A percentile compares a stretch with the other conserved stretches of the same genome.
These are phyloP conservation scores for Heritiera fomes DNA, from an alignment of 345 rosid genomes.

Conservation along the genomic window DNA sequence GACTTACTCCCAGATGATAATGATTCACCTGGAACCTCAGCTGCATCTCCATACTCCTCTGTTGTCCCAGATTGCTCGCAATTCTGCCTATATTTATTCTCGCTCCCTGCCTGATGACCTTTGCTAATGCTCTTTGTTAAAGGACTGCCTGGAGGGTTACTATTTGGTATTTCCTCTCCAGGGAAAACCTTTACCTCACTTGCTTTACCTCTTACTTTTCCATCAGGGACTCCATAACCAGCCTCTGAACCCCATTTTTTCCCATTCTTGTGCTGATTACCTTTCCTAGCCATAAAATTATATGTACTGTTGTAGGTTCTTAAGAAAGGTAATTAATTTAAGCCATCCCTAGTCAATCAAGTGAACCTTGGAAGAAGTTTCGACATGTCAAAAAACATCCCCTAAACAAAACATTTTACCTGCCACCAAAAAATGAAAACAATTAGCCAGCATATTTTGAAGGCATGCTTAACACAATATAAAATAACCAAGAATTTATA, in stretches of 20 bases:
- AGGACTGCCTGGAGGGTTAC: conserved; percentile 41
- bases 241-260: conserved; percentile 54
- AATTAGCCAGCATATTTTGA: not conserved
- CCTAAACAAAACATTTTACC: conserved; percentile 23
- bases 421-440: conserved; percentile 24
- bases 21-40: conserved; percentile 32
- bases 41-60: conserved; percentile 40
- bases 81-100: conserved; percentile 30
- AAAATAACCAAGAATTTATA: not conserved
- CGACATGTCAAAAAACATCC: not conserved
- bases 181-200: conserved; percentile 43
- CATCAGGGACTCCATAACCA: conserved; percentile 16
- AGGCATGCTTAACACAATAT: not conserved
- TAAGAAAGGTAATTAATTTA: conserved; percentile 21
- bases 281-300: conserved; percentile 76
- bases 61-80: conserved; percentile 29
- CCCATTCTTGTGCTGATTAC: conserved; percentile 78
- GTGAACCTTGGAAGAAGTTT: conserved; percentile 3
- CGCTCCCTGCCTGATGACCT: conserved; percentile 35
- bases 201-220: conserved; percentile 44
- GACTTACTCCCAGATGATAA: conserved; percentile 33
- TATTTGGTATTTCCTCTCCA: conserved; percentile 46
- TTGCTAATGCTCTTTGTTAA: conserved; percentile 17
- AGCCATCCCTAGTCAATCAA: conserved; percentile 25
- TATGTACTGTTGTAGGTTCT: conserved; percentile 3